Base-by-base conservation (phyloP, 306 rosid species). In the Abrus pulchellus region DNA sequence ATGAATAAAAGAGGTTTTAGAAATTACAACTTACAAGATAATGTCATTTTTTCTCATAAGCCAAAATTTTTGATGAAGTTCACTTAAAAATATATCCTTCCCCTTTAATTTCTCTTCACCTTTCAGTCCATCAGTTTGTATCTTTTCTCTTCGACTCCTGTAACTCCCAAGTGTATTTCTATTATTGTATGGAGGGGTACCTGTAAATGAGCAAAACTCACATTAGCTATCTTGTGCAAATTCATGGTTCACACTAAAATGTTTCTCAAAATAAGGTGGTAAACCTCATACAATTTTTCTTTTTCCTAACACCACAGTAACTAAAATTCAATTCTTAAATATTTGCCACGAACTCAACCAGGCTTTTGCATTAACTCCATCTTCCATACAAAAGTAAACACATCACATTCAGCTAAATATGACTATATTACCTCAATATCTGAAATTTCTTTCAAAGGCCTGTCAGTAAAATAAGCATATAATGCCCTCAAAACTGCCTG, bases 401-500 rank as follows among this genome's bases (percentile, higher is more conserved):
- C 49, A 82, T 29, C 49, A 32, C 47, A 45, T 41, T 52, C 27
- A 41, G 9, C 48, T 38, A 83, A 68, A 83, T 43, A 41, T 57
- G 59, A 73, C 77, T 48, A 65, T 41, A 57, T 82, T 88, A 95
- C 99, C 97, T 95, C 99, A 11, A 95, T 92, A 80, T 89, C 93
- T 13, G 99, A 93, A 86, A 95, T 81, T 86, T 95, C 99, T 89
- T 91, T 93, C 86, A 95, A 75, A 72, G 99, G 99, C 54, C 97
- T 91, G 69, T 95, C 97, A 0, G 98, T 96, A 90, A 95, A 95
- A 78, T 95, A 95, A 52, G 99, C 97, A 80, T 95, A 95, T 12
- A 95, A 87, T 12, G 99, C 98, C 83, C 99, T 89, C 86, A 95
- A 87, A 67, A 95, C 98, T 47, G 99, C 99, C 99, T 95, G 88